These are phyloP conservation scores for Sporothrix pseudoabietina DNA, from an alignment of 2,329 filamentous ascomycete species.

Conservation along the genomic window DNA sequence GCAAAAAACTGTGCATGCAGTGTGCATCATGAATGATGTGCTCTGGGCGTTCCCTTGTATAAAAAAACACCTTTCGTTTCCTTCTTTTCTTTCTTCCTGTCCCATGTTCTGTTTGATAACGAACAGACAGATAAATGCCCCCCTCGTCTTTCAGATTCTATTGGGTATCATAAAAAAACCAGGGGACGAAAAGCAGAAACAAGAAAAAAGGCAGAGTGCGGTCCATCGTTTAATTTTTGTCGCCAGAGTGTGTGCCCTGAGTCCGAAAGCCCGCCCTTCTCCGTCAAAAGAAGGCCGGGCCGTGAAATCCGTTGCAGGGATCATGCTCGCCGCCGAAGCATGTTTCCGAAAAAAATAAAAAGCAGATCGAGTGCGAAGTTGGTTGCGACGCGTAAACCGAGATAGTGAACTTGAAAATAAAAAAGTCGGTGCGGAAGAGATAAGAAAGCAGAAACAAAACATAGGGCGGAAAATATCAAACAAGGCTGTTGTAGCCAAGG, in stretches of 20 bases:
- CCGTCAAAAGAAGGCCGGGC: slow-evolving; percentile 37
- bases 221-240: slow-evolving; percentile 41
- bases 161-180: slow-evolving; percentile 46
- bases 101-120: slow-evolving; percentile 35
- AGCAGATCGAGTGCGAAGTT: slow-evolving; percentile 31
- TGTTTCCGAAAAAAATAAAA: slow-evolving; percentile 37
- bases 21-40: slow-evolving; percentile 23
- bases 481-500: slow-evolving; percentile 18
- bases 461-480: slow-evolving; percentile 32
- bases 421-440: slow-evolving; percentile 24
- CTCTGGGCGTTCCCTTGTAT: slow-evolving; percentile 36
- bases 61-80: slow-evolving; percentile 31
- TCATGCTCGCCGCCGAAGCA: slow-evolving; percentile 45
- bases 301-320: slow-evolving; percentile 37
- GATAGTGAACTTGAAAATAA: slow-evolving; percentile 28
- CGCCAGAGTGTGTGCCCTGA: slow-evolving; percentile 43
- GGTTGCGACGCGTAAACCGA: slow-evolving; percentile 23
- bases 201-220: slow-evolving; percentile 41
- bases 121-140: slow-evolving; percentile 36
- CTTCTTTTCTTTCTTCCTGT: slow-evolving; percentile 29
- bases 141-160: slow-evolving; percentile 42
- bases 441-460: slow-evolving; percentile 28
- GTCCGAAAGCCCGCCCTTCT: slow-evolving; percentile 43
- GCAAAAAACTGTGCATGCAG: slow-evolving; percentile 32
- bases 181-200: slow-evolving; percentile 42